These are phyloP conservation scores for Trypanosoma cruzi DNA, from an alignment of 208 protist genomes.

Conservation along the genomic window DNA sequence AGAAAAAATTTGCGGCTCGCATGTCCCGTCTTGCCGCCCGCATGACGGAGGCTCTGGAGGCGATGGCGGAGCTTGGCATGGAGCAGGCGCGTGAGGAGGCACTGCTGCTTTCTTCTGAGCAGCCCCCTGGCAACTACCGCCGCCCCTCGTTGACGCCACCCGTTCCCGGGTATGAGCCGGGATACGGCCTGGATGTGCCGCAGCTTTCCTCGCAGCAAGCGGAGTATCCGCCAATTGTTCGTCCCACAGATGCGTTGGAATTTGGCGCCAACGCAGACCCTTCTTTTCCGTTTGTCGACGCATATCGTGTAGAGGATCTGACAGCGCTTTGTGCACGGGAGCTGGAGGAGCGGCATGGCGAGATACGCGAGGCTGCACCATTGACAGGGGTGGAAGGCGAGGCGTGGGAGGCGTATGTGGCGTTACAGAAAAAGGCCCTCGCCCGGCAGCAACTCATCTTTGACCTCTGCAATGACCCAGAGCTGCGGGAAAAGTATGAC, in stretches of 20 bases:
- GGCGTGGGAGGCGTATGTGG: slow-evolving; percentile 82
- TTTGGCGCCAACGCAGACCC: slow-evolving; percentile 28
- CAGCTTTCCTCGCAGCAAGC: slow-evolving; percentile 74
- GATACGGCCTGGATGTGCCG: slow-evolving; percentile 85
- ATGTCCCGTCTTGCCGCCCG: slow-evolving; percentile 46
- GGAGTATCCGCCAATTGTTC: slow-evolving; percentile 70
- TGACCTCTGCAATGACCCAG: slow-evolving; percentile 70
- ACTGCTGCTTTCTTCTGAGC: slow-evolving; percentile 69
- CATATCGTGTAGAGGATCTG: slow-evolving; percentile 63
- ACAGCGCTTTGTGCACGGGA: slow-evolving; percentile 31
- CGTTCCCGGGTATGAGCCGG: slow-evolving; percentile 78
- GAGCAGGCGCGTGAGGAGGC: slow-evolving; percentile 61
- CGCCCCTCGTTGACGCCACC: slow-evolving; percentile 83
- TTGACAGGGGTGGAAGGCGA: slow-evolving; percentile 86
- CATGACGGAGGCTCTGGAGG: slow-evolving; percentile 75
- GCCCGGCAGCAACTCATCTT: slow-evolving; percentile 81
- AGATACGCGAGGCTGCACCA: slow-evolving; percentile 65
- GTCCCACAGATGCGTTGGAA: slow-evolving; percentile 63
- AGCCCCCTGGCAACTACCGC: slow-evolving; percentile 67
- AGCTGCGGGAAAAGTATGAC: slow-evolving; percentile 60
- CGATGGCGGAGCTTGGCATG: slow-evolving; percentile 57
- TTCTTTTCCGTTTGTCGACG: slow-evolving; percentile 69
- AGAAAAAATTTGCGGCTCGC: slow-evolving; percentile 52
- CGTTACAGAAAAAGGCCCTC: slow-evolving; percentile 79
- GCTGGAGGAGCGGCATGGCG: slow-evolving; percentile 64